These are phyloP conservation scores for Microstroma glucosiphilum DNA, from an alignment of 1,284 basidiomycete species.

Conservation along the genomic window DNA sequence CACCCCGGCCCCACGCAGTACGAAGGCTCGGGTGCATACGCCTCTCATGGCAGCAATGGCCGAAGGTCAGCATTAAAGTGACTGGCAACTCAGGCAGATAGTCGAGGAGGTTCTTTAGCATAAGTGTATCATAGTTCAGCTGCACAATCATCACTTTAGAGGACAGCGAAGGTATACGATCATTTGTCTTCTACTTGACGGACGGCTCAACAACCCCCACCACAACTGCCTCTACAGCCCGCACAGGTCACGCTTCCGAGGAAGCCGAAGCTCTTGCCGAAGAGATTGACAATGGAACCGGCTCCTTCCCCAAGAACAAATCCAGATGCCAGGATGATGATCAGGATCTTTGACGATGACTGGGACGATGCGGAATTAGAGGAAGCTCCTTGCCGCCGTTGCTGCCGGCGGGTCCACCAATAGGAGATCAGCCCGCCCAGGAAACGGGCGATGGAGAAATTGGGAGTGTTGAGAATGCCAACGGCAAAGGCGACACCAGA, in stretches of 20 bases:
- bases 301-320: slow-evolving; percentile 91
- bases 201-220: slow-evolving; percentile 57
- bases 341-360: slow-evolving; percentile 58
- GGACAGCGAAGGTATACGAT: too few species aligned
- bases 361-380: slow-evolving; percentile 1
- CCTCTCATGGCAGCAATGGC: too few species aligned
- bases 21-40: too few species aligned
- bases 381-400: slow-evolving; percentile 49
- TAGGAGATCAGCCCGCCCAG: slow-evolving; percentile 79
- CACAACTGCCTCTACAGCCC: slow-evolving; percentile 71
- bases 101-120: too few species aligned
- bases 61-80: too few species aligned
- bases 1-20: too few species aligned
- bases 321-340: slow-evolving; percentile 85
- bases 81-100: too few species aligned
- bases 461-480: slow-evolving; percentile 85
- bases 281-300: slow-evolving; percentile 71
- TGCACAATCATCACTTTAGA: too few species aligned
- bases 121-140: too few species aligned
- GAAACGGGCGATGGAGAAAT: slow-evolving; percentile 78
- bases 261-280: slow-evolving; percentile 65
- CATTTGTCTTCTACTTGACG: too few species aligned
- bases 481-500: slow-evolving; percentile 55
- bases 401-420: slow-evolving; percentile 23
- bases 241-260: slow-evolving; percentile 68